phyloP scores from a whole-genome alignment of 1,284 basidiomycete species.

The Microbotryum intermedium region DNA sequence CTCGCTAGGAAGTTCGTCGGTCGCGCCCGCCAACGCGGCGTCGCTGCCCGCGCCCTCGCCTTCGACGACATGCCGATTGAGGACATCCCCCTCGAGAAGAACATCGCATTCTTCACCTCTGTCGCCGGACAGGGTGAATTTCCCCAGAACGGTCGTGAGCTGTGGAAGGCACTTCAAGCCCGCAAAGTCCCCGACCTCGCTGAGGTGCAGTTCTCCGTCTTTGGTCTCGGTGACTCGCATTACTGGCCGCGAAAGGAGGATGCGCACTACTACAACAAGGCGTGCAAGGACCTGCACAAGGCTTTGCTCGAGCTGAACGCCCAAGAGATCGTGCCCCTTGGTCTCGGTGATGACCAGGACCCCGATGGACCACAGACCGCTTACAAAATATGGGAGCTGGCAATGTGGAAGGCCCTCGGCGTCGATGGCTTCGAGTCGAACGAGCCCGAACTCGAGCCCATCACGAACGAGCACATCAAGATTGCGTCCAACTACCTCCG shows the following conservation, averaged over 20 bases:
- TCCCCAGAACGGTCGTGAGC: slow-evolving; percentile 87
- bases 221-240: slow-evolving; percentile 95
- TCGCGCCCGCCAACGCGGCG: slow-evolving; percentile 74
- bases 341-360: slow-evolving; percentile 95
- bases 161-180: slow-evolving; percentile 71
- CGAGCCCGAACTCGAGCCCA: slow-evolving; percentile 89
- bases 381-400: slow-evolving; percentile 89
- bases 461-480: slow-evolving; percentile 99
- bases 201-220: slow-evolving; percentile 70
- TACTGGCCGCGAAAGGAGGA: slow-evolving; percentile 98
- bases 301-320: slow-evolving; percentile 63
- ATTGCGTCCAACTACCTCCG: slow-evolving; percentile 89
- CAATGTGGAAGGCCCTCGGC: slow-evolving; percentile 87
- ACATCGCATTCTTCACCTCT: slow-evolving; percentile 82
- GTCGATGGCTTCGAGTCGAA: slow-evolving; percentile 81
- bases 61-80: slow-evolving; percentile 73
- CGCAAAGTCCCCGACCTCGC: slow-evolving; percentile 39
- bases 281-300: slow-evolving; percentile 79
- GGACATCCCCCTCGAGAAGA: slow-evolving; percentile 53
- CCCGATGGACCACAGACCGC: slow-evolving; percentile 93
- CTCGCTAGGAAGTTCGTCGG: slow-evolving; percentile 78
- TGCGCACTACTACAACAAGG: slow-evolving; percentile 95
- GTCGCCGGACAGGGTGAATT: slow-evolving; percentile 99
- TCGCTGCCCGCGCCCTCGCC: slow-evolving; percentile 62
- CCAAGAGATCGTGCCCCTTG: slow-evolving; percentile 58